Conservation (phyloP, 2,329 filamentous ascomycete species). For the Fusarium burgessii region DNA sequence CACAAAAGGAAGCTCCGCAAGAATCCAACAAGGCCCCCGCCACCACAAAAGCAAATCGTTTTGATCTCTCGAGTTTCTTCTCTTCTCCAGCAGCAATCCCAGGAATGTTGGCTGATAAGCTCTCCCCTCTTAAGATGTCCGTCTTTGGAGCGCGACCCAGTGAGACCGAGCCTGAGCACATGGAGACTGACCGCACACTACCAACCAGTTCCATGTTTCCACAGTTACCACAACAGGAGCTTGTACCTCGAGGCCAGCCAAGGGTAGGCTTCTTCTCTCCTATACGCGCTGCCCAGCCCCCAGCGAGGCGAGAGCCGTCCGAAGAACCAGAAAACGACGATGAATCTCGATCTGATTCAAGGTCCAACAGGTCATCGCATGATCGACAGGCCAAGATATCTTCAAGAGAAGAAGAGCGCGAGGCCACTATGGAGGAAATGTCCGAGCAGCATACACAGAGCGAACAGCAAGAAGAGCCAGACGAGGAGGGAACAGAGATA, state of each 20-base stretch:
- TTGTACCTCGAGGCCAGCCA: slow-evolving; percentile 49
- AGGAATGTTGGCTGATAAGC: slow-evolving; percentile 50
- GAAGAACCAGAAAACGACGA: slow-evolving; percentile 47
- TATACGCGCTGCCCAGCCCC: slow-evolving; percentile 26
- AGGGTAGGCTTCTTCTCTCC: slow-evolving; percentile 55
- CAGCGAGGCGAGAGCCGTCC: slow-evolving; percentile 4
- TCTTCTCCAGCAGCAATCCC: slow-evolving; percentile 64
- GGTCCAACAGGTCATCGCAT: slow-evolving; percentile 53
- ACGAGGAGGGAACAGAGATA: slow-evolving; percentile 2
- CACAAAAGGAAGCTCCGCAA: slow-evolving; percentile 43
- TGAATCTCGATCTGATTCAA: slow-evolving; percentile 48
- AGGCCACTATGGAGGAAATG: not conserved
- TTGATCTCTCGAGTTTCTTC: slow-evolving; percentile 68
- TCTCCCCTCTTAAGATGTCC: slow-evolving; percentile 44
- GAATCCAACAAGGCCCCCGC: slow-evolving; percentile 30
- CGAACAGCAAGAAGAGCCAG: slow-evolving; percentile 43
- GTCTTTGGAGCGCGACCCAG: slow-evolving; percentile 26
- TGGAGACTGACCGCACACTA: slow-evolving; percentile 39
- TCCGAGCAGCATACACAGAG: slow-evolving; percentile 12
- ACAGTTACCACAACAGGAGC: slow-evolving; percentile 48
- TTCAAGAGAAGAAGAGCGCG: slow-evolving; percentile 13
- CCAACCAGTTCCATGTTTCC: slow-evolving; percentile 58
- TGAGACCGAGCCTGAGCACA: slow-evolving; percentile 36
- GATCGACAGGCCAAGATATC: slow-evolving; percentile 9
- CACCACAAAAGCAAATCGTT: slow-evolving; percentile 50